phyloP scores from a whole-genome alignment of 345 rosid species.

The Turnera subulata region DNA sequence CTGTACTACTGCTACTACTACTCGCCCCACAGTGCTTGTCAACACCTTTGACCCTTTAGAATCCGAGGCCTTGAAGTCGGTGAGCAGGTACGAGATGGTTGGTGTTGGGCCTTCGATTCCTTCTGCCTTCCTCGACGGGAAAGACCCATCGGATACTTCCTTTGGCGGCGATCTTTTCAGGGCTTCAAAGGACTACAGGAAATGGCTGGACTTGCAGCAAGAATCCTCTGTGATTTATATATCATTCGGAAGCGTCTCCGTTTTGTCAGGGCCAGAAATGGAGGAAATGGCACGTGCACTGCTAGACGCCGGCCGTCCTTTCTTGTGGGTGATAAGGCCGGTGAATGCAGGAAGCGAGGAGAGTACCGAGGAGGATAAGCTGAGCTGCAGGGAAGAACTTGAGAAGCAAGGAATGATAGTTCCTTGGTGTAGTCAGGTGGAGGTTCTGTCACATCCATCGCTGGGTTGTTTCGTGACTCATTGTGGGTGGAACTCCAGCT shows the following conservation, averaged over 20 bases:
- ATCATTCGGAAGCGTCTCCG: slow-evolving; percentile 47
- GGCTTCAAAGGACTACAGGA: slow-evolving; percentile 22
- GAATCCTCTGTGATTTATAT: slow-evolving; percentile 36
- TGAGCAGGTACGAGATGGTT: not conserved
- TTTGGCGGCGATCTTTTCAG: slow-evolving; percentile 7
- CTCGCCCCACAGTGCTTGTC: slow-evolving; percentile 44
- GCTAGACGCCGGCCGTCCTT: slow-evolving; percentile 28
- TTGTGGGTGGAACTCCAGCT: slow-evolving; percentile 44
- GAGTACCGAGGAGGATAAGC: slow-evolving; percentile 30
- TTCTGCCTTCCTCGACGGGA: slow-evolving; percentile 4
- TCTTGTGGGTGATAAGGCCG: slow-evolving; percentile 49
- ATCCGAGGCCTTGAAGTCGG: slow-evolving; percentile 37
- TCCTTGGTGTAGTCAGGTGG: slow-evolving; percentile 45
- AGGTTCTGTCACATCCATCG: slow-evolving; percentile 34
- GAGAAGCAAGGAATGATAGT: slow-evolving; percentile 28
- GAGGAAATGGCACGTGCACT: slow-evolving; percentile 42
- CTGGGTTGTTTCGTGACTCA: slow-evolving; percentile 44
- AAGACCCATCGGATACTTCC: slow-evolving; percentile 3
- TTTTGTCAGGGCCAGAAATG: slow-evolving; percentile 33
- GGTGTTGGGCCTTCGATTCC: slow-evolving; percentile 15
- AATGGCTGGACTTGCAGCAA: slow-evolving; percentile 38
- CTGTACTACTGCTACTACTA: too few relatives aligned
- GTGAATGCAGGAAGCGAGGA: slow-evolving; percentile 20
- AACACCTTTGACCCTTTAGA: slow-evolving; percentile 57
- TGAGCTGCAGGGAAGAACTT: slow-evolving; percentile 11